A percentile compares a stretch with the other conserved stretches of the same genome.
phyloP scores from a whole-genome alignment of 768 basidiomycete genomes.

The Hypholoma fasciculare region DNA sequence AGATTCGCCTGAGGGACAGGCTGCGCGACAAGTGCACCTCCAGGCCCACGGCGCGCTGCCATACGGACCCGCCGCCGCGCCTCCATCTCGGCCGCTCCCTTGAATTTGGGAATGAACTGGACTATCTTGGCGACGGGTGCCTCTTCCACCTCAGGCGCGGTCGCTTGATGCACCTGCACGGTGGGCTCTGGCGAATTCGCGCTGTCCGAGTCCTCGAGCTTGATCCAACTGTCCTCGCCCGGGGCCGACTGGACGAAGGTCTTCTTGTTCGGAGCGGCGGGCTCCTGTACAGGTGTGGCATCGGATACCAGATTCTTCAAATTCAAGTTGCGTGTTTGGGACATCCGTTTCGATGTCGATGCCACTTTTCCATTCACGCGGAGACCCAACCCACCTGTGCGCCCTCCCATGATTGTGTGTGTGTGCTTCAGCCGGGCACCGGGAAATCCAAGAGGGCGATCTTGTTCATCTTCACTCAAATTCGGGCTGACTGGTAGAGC shows the following conservation, averaged over 20 bases:
- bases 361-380: constrained; percentile 67
- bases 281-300: constrained; percentile 33
- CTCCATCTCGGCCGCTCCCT: constrained; percentile 87
- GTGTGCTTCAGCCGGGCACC: constrained; percentile 74
- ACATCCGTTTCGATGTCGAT: constrained; percentile 52
- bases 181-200: constrained; percentile 32
- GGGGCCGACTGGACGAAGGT: constrained; percentile 24
- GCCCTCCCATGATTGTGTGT: constrained; percentile 83
- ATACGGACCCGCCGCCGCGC: constrained; percentile 64
- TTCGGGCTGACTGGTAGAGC: constrained; percentile 68
- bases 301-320: constrained; percentile 36
- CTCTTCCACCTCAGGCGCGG: constrained; percentile 43
- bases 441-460: constrained; percentile 47
- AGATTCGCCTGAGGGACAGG: constrained; percentile 35
- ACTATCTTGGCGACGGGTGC: constrained; percentile 49
- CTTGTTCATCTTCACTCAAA: constrained; percentile 68
- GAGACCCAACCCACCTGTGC: constrained; percentile 73
- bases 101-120: constrained; percentile 77
- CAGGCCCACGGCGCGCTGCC: constrained; percentile 56
- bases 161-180: constrained; percentile 41
- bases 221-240: constrained; percentile 31
- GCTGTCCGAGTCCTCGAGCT: constrained; percentile 22
- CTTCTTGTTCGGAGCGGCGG: constrained; percentile 27
- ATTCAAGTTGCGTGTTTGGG: constrained; percentile 33
- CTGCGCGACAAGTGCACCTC: constrained; percentile 25